Conservation (phyloP, 2,329 filamentous ascomycete genomes). For the Neofusicoccum cordaticola region DNA sequence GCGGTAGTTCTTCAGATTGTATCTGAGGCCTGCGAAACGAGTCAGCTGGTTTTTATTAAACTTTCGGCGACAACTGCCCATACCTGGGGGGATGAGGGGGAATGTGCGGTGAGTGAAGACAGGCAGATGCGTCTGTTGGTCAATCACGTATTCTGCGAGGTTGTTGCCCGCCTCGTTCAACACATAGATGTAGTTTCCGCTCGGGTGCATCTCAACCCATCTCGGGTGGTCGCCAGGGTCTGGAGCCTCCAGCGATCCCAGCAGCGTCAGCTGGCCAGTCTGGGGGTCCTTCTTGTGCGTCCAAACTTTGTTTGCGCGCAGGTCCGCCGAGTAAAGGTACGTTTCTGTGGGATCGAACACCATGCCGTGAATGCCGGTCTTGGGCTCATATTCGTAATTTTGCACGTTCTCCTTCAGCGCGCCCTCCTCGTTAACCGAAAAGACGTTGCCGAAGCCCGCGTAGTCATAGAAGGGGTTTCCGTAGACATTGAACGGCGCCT, state of each 20-base stretch:
- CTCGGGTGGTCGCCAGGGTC: constrained; percentile 72
- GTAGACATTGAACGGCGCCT: constrained; percentile 79
- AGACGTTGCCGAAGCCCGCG: constrained; percentile 78
- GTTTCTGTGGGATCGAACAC: constrained; percentile 72
- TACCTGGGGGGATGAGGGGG: constrained; percentile 76
- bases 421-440: constrained; percentile 58
- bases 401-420: constrained; percentile 64
- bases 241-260: constrained; percentile 72
- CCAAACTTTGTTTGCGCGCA: constrained; percentile 79
- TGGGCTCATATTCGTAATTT: constrained; percentile 68
- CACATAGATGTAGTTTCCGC: constrained; percentile 75
- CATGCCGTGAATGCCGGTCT: constrained; percentile 77
- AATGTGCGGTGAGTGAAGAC: constrained; percentile 74
- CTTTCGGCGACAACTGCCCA: constrained; percentile 24
- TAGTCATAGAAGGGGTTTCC: constrained; percentile 88
- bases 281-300: constrained; percentile 68
- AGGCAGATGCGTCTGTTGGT: constrained; percentile 69
- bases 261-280: constrained; percentile 62
- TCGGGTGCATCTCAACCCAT: constrained; percentile 82
- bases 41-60: constrained; percentile 9
- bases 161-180: constrained; percentile 89
- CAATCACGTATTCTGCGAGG: constrained; percentile 77
- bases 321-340: constrained; percentile 76
- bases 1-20: constrained; percentile 66
- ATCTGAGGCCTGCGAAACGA: constrained; percentile 2